Evolutionary conservation across 192 early-diverging fungal genomes (phyloP).

Genomic region (Jimgerdemannia lactiflua): DNA sequence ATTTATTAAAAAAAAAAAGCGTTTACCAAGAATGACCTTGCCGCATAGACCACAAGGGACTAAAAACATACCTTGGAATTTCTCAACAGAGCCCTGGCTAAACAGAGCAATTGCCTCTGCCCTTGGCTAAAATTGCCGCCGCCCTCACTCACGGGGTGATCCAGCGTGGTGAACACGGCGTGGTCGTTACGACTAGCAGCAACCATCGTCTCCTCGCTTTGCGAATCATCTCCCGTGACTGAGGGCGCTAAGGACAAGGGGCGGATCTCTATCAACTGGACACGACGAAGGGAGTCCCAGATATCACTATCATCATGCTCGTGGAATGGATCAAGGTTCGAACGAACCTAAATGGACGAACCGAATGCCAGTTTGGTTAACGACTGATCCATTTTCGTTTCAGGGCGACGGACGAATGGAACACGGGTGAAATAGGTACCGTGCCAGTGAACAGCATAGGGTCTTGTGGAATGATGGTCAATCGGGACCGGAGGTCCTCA

Average conservation of each 20-base stretch:
- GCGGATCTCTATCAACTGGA: conserved; percentile 53
- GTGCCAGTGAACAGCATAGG: conserved; percentile 74
- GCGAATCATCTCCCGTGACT: background rate
- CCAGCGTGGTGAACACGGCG: conserved; percentile 42
- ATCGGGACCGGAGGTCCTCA: conserved; percentile 40
- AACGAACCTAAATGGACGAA: conserved; percentile 15
- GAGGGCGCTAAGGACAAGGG: background rate
- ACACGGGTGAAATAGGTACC: conserved; percentile 10
- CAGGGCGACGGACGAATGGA: background rate
- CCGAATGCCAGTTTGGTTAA: too few species aligned
- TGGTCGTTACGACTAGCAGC: conserved; percentile 33
- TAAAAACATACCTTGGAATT: conserved; percentile 31
- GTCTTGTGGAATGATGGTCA: conserved; percentile 75
- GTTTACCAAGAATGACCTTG: background rate
- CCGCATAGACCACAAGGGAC: background rate
- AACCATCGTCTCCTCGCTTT: conserved; percentile 11
- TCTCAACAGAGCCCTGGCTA: conserved; percentile 70
- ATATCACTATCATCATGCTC: conserved; percentile 72
- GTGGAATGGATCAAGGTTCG: conserved; percentile 86
- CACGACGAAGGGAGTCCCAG: conserved; percentile 73
- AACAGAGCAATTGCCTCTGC: conserved; percentile 80
- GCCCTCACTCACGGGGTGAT: conserved; percentile 54
- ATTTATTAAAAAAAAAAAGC: background rate
- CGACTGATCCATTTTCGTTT: too few species aligned
- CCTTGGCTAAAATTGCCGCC: conserved; percentile 80